Conservation (phyloP, 2,329 filamentous ascomycete species). For the Fusarium camptoceras region DNA sequence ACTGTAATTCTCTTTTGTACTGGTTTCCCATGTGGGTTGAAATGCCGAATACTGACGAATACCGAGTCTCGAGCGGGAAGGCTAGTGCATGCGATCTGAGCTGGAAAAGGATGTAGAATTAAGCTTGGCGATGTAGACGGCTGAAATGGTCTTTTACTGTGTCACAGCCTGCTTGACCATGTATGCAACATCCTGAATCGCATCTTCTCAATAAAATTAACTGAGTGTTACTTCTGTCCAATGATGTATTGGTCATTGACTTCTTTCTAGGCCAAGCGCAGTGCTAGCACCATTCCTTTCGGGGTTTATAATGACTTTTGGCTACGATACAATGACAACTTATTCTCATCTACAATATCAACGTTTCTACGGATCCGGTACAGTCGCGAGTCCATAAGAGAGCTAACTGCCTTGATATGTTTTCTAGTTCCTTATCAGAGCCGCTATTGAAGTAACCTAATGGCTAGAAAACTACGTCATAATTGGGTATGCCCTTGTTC, state of each 20-base stretch:
- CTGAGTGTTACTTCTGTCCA: background rate
- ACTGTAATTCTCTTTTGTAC: background rate
- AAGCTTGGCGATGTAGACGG: background rate
- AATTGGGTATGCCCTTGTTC: slow-evolving; percentile 3
- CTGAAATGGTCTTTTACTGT: background rate
- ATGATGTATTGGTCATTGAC: background rate
- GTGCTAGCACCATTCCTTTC: background rate
- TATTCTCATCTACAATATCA: background rate
- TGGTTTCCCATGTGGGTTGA: background rate
- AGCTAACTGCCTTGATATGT: background rate
- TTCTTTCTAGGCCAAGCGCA: background rate
- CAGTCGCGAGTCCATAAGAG: background rate
- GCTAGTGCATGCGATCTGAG: background rate
- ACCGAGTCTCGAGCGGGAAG: background rate
- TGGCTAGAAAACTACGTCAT: slow-evolving; percentile 13
- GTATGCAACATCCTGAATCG: background rate
- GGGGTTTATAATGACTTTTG: background rate
- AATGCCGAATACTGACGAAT: background rate
- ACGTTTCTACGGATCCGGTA: background rate
- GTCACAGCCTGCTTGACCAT: background rate
- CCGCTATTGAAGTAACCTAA: background rate
- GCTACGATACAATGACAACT: background rate
- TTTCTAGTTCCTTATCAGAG: background rate
- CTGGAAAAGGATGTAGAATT: background rate
- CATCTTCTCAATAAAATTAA: background rate